Evolutionary conservation across 208 protist genomes (phyloP).

Genomic region (Herpetomonas muscarum): DNA sequence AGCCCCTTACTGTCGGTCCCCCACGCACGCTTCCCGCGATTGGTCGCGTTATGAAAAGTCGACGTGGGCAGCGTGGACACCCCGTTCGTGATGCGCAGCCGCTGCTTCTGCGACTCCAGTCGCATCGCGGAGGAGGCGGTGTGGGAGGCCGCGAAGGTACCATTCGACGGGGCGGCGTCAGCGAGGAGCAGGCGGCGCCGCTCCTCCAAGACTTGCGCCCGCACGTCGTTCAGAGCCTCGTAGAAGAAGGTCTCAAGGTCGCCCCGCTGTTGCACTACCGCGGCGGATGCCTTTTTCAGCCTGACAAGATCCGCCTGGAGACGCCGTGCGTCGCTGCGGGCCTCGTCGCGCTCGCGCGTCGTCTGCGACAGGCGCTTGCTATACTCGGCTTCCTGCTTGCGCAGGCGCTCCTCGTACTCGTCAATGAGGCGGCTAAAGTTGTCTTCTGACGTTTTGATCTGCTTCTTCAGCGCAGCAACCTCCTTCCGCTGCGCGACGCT

Average conservation of each 20-base stretch:
- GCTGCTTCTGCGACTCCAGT: conserved; percentile 30
- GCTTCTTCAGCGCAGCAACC: conserved; percentile 38
- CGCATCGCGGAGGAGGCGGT: conserved; percentile 33
- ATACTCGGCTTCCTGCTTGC: conserved; percentile 24
- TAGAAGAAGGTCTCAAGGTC: conserved; percentile 89
- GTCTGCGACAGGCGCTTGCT: conserved; percentile 24
- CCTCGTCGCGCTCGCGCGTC: conserved; percentile 54
- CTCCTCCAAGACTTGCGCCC: conserved; percentile 50
- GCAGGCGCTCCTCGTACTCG: conserved; percentile 56
- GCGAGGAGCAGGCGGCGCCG: conserved; percentile 19
- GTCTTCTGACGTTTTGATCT: conserved; percentile 56
- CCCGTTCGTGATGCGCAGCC: conserved; percentile 40
- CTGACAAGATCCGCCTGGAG: conserved; percentile 55
- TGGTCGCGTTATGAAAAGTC: not conserved
- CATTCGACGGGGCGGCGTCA: not conserved
- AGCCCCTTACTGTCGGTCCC: conserved; percentile 21
- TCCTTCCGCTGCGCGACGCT: conserved; percentile 51
- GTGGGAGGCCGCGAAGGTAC: conserved; percentile 11
- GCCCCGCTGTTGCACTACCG: conserved; percentile 60
- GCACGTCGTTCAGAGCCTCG: conserved; percentile 75
- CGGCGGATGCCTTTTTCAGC: conserved; percentile 43
- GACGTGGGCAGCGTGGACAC: not conserved
- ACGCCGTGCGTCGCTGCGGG: conserved; percentile 34
- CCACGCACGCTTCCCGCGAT: conserved; percentile 2
- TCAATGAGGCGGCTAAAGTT: conserved; percentile 38